These are phyloP conservation scores for Diaporthe australafricana DNA, from an alignment of 2,329 filamentous ascomycete species.

Conservation along the genomic window DNA sequence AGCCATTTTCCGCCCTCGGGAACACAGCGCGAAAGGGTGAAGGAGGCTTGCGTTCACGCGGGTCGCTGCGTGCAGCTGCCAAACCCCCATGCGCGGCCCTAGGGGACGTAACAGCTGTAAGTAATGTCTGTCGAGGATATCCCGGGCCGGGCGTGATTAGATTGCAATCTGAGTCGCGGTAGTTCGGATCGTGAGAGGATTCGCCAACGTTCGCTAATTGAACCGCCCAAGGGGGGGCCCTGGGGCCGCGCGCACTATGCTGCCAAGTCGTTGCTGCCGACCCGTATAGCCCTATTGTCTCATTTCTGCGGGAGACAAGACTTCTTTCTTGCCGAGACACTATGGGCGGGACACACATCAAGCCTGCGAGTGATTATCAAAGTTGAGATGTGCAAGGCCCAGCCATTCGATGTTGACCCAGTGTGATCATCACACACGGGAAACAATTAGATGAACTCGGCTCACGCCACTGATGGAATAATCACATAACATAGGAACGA, in stretches of 20 bases:
- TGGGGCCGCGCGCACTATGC: not conserved
- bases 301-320: not conserved
- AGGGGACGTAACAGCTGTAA: not conserved
- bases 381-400: not conserved
- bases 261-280: not conserved
- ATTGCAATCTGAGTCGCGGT: conserved; percentile 20
- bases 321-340: not conserved
- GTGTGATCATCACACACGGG: not conserved
- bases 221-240: conserved; percentile 5
- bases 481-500: not conserved
- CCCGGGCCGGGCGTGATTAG: not conserved
- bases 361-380: not conserved
- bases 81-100: not conserved
- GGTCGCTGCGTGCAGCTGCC: not conserved
- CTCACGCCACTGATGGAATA: not conserved
- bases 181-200: conserved; percentile 15
- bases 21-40: not conserved
- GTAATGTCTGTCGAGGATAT: not conserved
- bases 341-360: conserved; percentile 9
- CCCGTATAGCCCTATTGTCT: conserved; percentile 2
- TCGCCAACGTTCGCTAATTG: not conserved
- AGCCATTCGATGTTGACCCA: not conserved
- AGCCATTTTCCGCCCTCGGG: not conserved
- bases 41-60: not conserved
- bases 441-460: not conserved